Evolutionary conservation across 768 basidiomycete genomes (phyloP).

Genomic region (Lentinula lateritia): DNA sequence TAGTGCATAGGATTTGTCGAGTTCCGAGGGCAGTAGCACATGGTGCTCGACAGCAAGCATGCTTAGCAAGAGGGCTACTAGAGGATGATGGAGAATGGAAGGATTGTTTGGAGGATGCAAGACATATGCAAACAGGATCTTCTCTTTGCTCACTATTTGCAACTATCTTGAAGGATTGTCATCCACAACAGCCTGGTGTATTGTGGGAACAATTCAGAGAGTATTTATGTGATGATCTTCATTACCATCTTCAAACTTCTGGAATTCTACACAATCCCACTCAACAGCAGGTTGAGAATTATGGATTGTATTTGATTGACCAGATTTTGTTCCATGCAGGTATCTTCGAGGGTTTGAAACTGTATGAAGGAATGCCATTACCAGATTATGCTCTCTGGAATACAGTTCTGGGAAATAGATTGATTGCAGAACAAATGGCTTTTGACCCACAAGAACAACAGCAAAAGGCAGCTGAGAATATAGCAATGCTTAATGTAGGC

Average conservation of each 20-base stretch:
- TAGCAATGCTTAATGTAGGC: neutral
- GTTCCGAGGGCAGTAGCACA: too few species aligned
- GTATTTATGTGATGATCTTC: conserved; percentile 38
- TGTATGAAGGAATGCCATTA: conserved; percentile 27
- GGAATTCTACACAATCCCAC: neutral
- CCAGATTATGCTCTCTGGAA: conserved; percentile 1
- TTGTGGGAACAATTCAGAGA: conserved; percentile 33
- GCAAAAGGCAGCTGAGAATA: neutral
- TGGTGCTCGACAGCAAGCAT: too few species aligned
- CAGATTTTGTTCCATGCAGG: conserved; percentile 19
- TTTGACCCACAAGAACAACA: conserved; percentile 17
- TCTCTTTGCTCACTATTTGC: neutral
- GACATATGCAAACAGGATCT: conserved; percentile 30
- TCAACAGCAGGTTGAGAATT: conserved; percentile 21
- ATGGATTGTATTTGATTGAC: conserved; percentile 31
- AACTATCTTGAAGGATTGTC: neutral
- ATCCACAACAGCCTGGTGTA: conserved; percentile 16
- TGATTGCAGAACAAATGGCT: conserved; percentile 24
- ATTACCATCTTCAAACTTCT: conserved; percentile 25
- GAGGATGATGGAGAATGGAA: conserved; percentile 3
- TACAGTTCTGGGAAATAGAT: conserved; percentile 16
- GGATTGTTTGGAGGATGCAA: conserved; percentile 26
- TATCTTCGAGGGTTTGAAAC: conserved; percentile 8
- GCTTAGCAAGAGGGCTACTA: neutral
- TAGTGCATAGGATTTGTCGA: too few species aligned